Percentiles rank a stretch among this genome's conserved stretches.
Evolutionary conservation across 768 basidiomycete species (phyloP).

Genomic region (Tylopilus felleus): DNA sequence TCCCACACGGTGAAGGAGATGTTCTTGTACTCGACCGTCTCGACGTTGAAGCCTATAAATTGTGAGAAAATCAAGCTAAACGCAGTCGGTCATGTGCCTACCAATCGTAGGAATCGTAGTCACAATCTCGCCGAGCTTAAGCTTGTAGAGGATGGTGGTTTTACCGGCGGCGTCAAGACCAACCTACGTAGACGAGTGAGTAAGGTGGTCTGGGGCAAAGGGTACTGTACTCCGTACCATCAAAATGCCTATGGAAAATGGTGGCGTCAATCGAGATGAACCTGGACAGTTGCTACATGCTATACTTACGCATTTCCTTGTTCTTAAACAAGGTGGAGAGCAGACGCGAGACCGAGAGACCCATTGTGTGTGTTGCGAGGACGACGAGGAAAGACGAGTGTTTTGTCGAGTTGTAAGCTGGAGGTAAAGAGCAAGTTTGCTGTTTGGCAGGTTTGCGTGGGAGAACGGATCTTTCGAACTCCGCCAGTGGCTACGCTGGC

Average conservation of each 20-base stretch:
- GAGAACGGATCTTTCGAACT: constrained; percentile 33
- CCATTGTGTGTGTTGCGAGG: constrained; percentile 54
- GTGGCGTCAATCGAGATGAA: constrained; percentile 23
- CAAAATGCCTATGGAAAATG: constrained; percentile 75
- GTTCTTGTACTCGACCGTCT: constrained; percentile 99
- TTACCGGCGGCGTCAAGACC: constrained; percentile 99
- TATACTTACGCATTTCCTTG: constrained; percentile 96
- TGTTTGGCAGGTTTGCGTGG: constrained; percentile 29
- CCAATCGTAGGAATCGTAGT: constrained; percentile 99
- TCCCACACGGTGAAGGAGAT: constrained; percentile 99
- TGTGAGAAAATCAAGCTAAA: constrained; percentile 10
- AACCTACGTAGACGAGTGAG: constrained; percentile 50
- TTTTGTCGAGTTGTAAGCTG: constrained; percentile 28
- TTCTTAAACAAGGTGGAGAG: constrained; percentile 91
- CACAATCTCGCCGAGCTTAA: constrained; percentile 99
- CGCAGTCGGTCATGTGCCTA: constrained; percentile 39
- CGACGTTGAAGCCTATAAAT: constrained; percentile 94
- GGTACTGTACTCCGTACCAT: constrained; percentile 57
- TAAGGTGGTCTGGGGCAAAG: constrained; percentile 17
- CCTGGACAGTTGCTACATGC: constrained; percentile 13
- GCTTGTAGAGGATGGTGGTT: constrained; percentile 97
- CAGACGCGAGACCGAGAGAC: constrained; percentile 71
- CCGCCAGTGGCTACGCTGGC: constrained; percentile 26
- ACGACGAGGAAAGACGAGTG: constrained; percentile 29
- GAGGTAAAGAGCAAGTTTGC: constrained; percentile 34